Evolutionary conservation across 768 basidiomycete genomes (phyloP), one percentile per base, ranked within the genome.

Genomic region (Kwoniella europaea): DNA sequence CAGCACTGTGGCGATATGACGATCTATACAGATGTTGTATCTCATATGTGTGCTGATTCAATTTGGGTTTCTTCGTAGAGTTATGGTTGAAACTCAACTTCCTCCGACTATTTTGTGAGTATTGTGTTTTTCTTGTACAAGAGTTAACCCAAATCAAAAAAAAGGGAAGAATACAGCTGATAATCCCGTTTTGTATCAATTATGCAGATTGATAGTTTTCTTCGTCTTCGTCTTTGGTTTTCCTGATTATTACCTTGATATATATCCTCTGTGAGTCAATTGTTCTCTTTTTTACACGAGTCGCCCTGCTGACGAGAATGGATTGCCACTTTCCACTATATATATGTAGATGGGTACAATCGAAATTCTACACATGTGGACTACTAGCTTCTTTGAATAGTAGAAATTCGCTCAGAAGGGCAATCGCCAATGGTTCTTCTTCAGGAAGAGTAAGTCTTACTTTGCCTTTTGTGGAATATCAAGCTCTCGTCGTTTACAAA

Each of bases 301-400:
- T 27, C 27, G 27, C 4, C 4, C 1, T 27, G 27, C 27, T 27
- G 27, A 27, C 27, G 3, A 27, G 27, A 27, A 27, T 27, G 27
- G 4, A 3, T 27, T 27, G 27, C 27, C 27, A 27, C 4, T 27
- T 27, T 27, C 27, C 27, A 27, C 3, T 4, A 27, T 4, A 27
- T 4, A 27, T 27, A 22, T 35, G 43, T 22, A 63, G 60, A 63
- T 69, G 61, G 67, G 60, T 62, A 7, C 67, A 69, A 56, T 54
- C 60, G 4, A 62, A 69, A 29, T 54, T 69, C 18, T 69, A 67
- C 20, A 54, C 50, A 0, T 67, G 66, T 44, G 66, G 66, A 16
- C 18, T 67, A 9, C 29, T 67, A 18, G 66, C 67, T 16, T 63
- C 61, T 2, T 42, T 70, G 20, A 70, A 70, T 24, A 63, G 56